Conservation (phyloP, 78 protist genomes). For the Anaeramoeba flamelloides region DNA sequence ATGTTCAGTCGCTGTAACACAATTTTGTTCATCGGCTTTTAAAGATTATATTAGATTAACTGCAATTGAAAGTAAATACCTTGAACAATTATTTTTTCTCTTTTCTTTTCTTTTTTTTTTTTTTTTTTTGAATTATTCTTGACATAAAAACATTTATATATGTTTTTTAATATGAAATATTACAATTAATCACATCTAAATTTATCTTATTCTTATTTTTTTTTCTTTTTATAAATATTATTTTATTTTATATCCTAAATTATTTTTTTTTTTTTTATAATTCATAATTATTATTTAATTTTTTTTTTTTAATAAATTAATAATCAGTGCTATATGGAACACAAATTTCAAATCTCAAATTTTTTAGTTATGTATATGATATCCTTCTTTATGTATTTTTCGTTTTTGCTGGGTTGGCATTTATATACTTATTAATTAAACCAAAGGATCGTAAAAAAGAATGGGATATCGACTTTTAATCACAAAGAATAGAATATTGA, state of each 20-base stretch:
- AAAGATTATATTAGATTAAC: slow-evolving; percentile 44
- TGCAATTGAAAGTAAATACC: slow-evolving; percentile 19
- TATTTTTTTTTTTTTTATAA: too few species aligned
- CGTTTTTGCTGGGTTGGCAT: background rate
- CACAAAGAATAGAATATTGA: too few species aligned
- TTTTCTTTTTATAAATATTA: too few species aligned
- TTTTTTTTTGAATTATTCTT: too few species aligned
- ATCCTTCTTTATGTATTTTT: background rate
- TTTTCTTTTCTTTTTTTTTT: too few species aligned
- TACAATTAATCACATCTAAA: too few species aligned
- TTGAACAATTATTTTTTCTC: too few species aligned
- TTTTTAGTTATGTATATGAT: background rate
- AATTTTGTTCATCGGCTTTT: slow-evolving; percentile 57
- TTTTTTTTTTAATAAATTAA: background rate
- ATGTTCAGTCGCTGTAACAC: slow-evolving; percentile 48
- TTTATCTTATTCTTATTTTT: too few species aligned
- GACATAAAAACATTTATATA: too few species aligned
- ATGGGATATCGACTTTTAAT: too few species aligned
- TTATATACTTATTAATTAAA: background rate
- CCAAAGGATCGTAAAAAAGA: background rate
- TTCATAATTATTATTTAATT: background rate
- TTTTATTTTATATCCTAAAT: too few species aligned
- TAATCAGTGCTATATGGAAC: background rate
- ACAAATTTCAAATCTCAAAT: background rate
- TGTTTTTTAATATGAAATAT: too few species aligned